Percentiles rank a stretch among this genome's conserved stretches.
Conservation (phyloP, 352 stramenopile genomes). For the Phytophthora hibernalis region DNA sequence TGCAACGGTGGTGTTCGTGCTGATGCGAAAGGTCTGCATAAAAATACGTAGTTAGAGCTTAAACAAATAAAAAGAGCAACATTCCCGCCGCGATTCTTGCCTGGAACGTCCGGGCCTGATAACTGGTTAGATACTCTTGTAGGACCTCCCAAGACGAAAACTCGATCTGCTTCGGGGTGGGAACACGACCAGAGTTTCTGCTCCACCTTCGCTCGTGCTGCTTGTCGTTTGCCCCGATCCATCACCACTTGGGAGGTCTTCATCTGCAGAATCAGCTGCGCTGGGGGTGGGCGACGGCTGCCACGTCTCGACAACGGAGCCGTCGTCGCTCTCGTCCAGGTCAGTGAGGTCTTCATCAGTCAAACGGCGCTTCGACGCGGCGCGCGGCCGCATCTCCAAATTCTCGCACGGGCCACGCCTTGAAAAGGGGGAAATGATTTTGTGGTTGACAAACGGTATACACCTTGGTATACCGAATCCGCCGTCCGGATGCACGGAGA, state of each 20-base stretch:
- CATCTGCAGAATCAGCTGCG: not conserved
- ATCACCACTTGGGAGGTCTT: not conserved
- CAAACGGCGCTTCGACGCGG: not conserved
- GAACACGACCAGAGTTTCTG: not conserved
- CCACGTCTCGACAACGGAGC: too few species aligned
- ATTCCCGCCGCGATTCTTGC: not conserved
- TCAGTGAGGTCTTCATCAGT: not conserved
- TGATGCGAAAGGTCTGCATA: slow-evolving; percentile 21
- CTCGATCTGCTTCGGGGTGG: not conserved
- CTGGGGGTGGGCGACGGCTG: too few species aligned
- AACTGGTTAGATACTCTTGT: not conserved
- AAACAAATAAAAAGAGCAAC: too few species aligned
- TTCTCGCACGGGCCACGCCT: too few species aligned
- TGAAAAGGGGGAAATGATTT: not conserved
- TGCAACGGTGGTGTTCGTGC: slow-evolving; percentile 10
- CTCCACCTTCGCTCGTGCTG: not conserved
- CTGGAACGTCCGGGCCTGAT: not conserved
- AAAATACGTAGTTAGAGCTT: not conserved
- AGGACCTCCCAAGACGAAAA: not conserved
- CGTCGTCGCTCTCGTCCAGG: too few species aligned
- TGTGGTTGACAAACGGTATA: not conserved
- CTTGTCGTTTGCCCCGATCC: not conserved
- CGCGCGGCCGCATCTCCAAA: not conserved
- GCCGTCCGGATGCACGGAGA: not conserved
- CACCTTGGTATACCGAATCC: not conserved